A percentile compares a stretch with the other conserved stretches of the same genome.
Evolutionary conservation across 257 asterid species (phyloP).

Genomic region (Solanum peruvianum): DNA sequence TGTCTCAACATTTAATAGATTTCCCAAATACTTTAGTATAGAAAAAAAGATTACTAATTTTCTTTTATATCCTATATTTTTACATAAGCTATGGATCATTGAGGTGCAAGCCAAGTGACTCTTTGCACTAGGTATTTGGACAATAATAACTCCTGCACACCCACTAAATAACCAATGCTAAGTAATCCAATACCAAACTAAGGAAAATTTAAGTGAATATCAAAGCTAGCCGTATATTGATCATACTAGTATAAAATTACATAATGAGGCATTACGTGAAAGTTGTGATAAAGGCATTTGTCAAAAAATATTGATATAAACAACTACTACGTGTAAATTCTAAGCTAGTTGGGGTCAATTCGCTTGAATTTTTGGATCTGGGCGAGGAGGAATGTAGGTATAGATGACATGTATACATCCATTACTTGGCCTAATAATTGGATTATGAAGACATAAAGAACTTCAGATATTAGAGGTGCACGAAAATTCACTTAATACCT

Average conservation of each 20-base stretch:
- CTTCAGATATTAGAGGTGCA: not conserved
- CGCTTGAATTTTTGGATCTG: not conserved
- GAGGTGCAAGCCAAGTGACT: not conserved
- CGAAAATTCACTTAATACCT: not conserved
- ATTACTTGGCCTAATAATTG: too few species aligned
- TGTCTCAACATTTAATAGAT: not conserved
- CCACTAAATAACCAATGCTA: not conserved
- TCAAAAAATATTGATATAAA: not conserved
- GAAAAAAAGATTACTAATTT: too few species aligned
- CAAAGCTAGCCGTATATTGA: not conserved
- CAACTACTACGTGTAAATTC: not conserved
- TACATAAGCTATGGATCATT: not conserved
- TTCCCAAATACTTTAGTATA: not conserved
- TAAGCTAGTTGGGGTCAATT: not conserved
- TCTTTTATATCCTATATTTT: not conserved
- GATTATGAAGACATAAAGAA: not conserved
- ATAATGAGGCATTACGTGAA: too few species aligned
- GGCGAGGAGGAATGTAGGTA: not conserved
- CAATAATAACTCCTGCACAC: not conserved
- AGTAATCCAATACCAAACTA: not conserved
- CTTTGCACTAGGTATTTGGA: not conserved
- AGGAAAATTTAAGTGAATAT: not conserved
- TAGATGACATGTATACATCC: not conserved
- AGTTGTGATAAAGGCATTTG: not conserved
- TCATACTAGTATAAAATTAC: not conserved